Conservation (phyloP, 306 rosid species). For the Astragalus glycyphyllos region DNA sequence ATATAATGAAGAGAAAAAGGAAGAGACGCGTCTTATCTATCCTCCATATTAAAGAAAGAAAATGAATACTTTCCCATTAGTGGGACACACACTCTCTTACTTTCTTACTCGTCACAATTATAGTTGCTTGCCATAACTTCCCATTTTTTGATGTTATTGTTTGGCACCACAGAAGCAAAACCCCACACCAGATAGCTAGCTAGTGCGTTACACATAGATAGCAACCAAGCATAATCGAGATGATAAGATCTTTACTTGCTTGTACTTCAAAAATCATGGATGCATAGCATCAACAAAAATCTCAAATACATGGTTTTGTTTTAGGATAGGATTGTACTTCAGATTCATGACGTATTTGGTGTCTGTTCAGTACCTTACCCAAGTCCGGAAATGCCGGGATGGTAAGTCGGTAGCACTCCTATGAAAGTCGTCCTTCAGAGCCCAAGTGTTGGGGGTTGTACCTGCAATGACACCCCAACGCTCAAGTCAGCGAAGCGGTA, state of each 20-base stretch:
- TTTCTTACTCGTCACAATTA: conserved; percentile 43
- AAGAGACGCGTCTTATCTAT: conserved; percentile 26
- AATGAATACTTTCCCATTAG: conserved; percentile 27
- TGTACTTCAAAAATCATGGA: background rate
- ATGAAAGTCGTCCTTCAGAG: no score
- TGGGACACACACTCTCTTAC: background rate
- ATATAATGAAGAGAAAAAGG: conserved; percentile 1
- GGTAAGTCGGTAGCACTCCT: no score
- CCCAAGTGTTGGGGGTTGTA: no score
- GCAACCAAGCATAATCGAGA: conserved; percentile 22
- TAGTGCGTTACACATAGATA: conserved; percentile 51
- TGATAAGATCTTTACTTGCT: conserved; percentile 5
- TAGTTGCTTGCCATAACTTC: conserved; percentile 39
- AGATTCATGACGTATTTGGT: no score
- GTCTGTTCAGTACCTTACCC: no score
- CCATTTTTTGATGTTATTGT: conserved; percentile 29
- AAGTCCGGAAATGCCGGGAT: no score
- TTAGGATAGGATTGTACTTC: background rate
- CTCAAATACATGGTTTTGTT: conserved; percentile 20
- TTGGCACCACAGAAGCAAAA: conserved; percentile 42
- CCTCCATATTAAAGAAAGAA: background rate
- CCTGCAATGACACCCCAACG: no score
- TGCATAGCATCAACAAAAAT: conserved; percentile 30
- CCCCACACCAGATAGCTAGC: conserved; percentile 36
- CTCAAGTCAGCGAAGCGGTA: no score